These are phyloP conservation scores for Camelina hispida DNA, from an alignment of 345 rosid genomes.

Conservation along the genomic window DNA sequence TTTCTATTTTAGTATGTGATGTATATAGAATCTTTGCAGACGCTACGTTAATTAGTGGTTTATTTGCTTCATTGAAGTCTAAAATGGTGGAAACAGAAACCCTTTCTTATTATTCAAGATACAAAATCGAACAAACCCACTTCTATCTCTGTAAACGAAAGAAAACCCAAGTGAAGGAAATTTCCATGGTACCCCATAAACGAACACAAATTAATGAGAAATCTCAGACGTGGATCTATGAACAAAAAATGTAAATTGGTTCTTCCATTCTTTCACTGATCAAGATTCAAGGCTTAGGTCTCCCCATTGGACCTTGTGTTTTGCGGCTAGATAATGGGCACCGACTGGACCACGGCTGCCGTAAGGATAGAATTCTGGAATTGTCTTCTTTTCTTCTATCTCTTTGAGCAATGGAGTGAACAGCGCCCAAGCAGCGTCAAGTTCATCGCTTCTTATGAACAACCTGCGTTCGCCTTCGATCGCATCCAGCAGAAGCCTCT, in stretches of 20 bases:
- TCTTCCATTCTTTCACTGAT: constrained; percentile 48
- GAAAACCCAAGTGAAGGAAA: not conserved
- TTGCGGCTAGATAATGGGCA: constrained; percentile 96
- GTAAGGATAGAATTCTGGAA: constrained; percentile 87
- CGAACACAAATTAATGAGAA: constrained; percentile 20
- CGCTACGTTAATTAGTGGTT: constrained; percentile 9
- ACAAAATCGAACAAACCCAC: not conserved
- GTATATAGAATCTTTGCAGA: not conserved
- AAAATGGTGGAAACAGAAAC: not conserved
- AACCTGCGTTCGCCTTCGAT: constrained; percentile 93
- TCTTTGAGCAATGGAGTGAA: constrained; percentile 86
- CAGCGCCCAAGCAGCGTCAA: constrained; percentile 91
- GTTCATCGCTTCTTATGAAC: constrained; percentile 94
- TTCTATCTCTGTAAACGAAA: constrained; percentile 1
- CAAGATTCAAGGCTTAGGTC: constrained; percentile 62
- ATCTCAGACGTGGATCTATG: constrained; percentile 23
- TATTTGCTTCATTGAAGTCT: not conserved
- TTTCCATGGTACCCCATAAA: not conserved
- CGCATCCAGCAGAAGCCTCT: constrained; percentile 94
- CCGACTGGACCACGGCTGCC: constrained; percentile 99
- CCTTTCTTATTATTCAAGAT: constrained; percentile 20
- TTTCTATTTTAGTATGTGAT: not conserved
- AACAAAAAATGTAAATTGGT: constrained; percentile 10
- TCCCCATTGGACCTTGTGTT: constrained; percentile 93
- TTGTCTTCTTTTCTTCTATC: constrained; percentile 74